Percentiles rank a stretch among this genome's conserved stretches.
phyloP scores from a whole-genome alignment of 2,329 filamentous ascomycete genomes.

The Diaporthe australafricana region DNA sequence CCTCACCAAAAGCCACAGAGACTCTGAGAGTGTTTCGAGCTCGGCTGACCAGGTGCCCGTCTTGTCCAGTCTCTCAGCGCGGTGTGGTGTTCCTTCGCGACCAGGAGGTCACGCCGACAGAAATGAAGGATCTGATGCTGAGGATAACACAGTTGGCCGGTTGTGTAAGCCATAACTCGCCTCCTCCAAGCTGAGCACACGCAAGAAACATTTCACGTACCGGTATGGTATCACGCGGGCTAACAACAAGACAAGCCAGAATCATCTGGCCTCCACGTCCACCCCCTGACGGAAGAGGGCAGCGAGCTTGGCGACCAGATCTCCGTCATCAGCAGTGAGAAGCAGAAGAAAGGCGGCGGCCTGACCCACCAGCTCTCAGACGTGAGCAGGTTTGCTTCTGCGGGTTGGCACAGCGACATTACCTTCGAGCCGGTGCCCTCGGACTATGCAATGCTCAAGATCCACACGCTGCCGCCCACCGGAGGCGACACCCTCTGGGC shows the following conservation, averaged over 20 bases:
- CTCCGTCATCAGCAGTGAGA: conserved; percentile 66
- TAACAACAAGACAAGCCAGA: conserved; percentile 48
- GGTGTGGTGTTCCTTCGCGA: conserved; percentile 63
- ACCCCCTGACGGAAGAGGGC: conserved; percentile 64
- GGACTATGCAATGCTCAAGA: conserved; percentile 60
- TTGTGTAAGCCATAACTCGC: conserved; percentile 43
- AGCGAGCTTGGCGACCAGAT: conserved; percentile 67
- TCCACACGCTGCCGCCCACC: conserved; percentile 55
- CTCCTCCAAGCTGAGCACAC: neutral
- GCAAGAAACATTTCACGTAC: neutral
- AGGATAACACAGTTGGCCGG: conserved; percentile 56
- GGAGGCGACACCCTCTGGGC: conserved; percentile 63
- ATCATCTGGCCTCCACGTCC: conserved; percentile 64
- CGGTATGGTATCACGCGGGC: neutral
- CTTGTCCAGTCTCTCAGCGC: conserved; percentile 54
- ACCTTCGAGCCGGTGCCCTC: conserved; percentile 58
- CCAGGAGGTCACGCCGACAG: conserved; percentile 57
- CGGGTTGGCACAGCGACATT: conserved; percentile 49
- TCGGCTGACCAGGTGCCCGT: conserved; percentile 13
- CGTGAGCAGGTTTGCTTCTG: conserved; percentile 57
- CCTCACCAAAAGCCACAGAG: neutral
- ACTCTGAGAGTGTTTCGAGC: neutral
- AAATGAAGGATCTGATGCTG: conserved; percentile 59
- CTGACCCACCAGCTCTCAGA: conserved; percentile 63
- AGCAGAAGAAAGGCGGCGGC: conserved; percentile 65